Percentiles rank a stretch among this genome's conserved stretches.
Evolutionary conservation across 192 early-diverging fungal species (phyloP).

Genomic region (Rhizophagus sp.): DNA sequence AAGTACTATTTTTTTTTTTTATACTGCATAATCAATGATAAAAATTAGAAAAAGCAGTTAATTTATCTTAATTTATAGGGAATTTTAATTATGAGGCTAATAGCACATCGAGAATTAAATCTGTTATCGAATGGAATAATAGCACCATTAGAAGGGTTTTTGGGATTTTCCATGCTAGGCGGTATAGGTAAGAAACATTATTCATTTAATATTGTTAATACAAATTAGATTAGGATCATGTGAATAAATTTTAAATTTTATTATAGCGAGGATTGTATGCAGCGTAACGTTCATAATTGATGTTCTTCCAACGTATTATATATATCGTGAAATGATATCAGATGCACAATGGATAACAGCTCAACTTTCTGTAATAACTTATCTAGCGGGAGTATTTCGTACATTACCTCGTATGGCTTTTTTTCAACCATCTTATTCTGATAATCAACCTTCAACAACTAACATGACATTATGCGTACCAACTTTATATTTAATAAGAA

Average conservation of each 20-base stretch:
- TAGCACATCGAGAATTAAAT: background rate
- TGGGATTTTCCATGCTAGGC: background rate
- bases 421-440: conserved; percentile 2
- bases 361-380: background rate
- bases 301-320: background rate
- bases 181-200: background rate
- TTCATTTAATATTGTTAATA: too few species aligned
- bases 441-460: too few species aligned
- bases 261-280: background rate
- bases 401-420: conserved; percentile 10
- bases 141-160: conserved; percentile 14
- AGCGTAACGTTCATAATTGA: background rate
- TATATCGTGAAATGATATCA: background rate
- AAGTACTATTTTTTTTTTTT: background rate
- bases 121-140: background rate
- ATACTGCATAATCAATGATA: background rate
- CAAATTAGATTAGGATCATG: background rate
- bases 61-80: background rate
- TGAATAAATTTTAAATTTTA: background rate
- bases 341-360: background rate
- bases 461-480: background rate
- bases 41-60: background rate
- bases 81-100: background rate
- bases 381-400: background rate
- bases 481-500: background rate